Base-by-base conservation (phyloP, 2,329 filamentous ascomycete species). In the Xylaria sp. region DNA sequence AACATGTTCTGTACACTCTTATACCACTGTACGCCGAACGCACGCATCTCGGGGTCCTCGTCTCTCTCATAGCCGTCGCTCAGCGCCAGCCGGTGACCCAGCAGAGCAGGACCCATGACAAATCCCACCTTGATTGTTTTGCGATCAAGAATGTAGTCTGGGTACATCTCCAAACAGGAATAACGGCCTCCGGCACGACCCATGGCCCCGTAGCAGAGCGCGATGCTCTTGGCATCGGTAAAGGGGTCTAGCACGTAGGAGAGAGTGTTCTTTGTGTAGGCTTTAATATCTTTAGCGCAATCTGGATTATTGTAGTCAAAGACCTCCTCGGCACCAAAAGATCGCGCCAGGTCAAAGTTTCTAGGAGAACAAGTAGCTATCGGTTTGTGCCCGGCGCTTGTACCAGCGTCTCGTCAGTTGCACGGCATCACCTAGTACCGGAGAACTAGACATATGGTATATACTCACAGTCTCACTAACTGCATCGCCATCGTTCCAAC, bases 401-500 rank as follows among this genome's bases (percentile, higher is more conserved):
- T 15, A 13, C 51, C 51, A 50, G 10, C 3, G 23, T 8, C 39
- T 41, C 12, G 54, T 65, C 25, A 65, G 54, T 31, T 15, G 50
- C 31, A 31, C 20, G 20, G 25, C 13, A 6, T 25, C n/a, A 15
- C 28, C 1, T 51, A 41, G 15, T 41, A 34, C 31, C 23, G 31
- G 7, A 37, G 9, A 58, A 1, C 41, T 18, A 46, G 15, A n/a
- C 41, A n/a, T 15, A 12, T 31, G 31, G 15, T 20, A 41, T 20
- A 59, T 20, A 61, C 64, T 64, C 23, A 63, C 65, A 67, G 48
- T 39, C 31, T 80, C 18, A 83, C 72, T 15, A 85, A 55, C 71
- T 87, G 85, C 3, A 84, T 80, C 0, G 82, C 83, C 62, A 81
- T 74, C 0, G 81, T 82, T 0, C 84, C 85, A 0, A 78, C 81